Base-by-base conservation (phyloP, 1,139 yeast species). In the Geotrichum europaeum region DNA sequence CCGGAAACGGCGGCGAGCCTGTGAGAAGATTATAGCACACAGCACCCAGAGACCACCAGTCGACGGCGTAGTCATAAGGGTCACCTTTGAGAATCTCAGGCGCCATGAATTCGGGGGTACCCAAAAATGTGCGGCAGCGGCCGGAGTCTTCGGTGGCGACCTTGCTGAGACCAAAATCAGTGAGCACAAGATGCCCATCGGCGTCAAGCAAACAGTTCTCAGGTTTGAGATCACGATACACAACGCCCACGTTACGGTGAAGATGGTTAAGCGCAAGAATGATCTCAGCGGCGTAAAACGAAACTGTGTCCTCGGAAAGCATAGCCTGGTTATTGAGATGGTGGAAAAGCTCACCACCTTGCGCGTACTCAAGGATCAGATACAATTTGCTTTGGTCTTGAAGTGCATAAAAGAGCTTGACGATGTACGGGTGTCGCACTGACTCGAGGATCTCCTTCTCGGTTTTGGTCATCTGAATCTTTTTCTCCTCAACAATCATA, bases 11-110 rank as follows among this genome's bases (percentile, higher is more conserved):
- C 0, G 99, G 98, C 55, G 87, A 81, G 0, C 98, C 98, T 0
- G 96, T 88, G 52, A 94, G 77, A 77, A 94, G 80, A 72, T 92
- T 97, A 71, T 78, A 90, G 30, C 90, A 81, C 9, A 92, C 89
- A 67, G 97, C 90, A 0, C 99, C 98, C 43, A 94, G 78, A 0
- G 97, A 89, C 96, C 97, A 92, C 96, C 97, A 92, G 72, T 92
- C 99, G 13, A 94, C 97, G 10, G 85, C 81, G 65, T 82, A 85
- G 65, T 90, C 94, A 71, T 92, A 92, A 18, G 86, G 85, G 64
- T 86, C 84, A 32, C 96, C 97, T 58, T 83, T 83, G 34, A 94
- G 75, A 34, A 92, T 88, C 72, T 94, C 98, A 1, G 99, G 99
- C 0, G 98, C 97, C 89, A 92, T 90, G 71, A 90, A 91, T 73